These are phyloP conservation scores for Ilyonectria sp. DNA, from an alignment of 2,329 filamentous ascomycete genomes.

Conservation along the genomic window DNA sequence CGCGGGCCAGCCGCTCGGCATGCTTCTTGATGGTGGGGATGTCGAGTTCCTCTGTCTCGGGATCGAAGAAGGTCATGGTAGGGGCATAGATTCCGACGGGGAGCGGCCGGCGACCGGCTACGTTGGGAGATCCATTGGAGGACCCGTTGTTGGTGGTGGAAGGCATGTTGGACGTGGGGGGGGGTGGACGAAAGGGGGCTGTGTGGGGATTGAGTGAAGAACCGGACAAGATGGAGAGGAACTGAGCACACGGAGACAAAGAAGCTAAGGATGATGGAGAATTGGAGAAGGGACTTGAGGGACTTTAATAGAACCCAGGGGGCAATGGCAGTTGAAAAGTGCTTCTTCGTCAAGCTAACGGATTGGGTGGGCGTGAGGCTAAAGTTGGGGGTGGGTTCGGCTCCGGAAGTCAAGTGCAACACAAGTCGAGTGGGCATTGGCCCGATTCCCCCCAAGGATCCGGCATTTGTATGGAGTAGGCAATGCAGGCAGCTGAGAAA, in stretches of 20 bases:
- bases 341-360: slow-evolving; percentile 34
- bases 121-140: slow-evolving; percentile 41
- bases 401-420: slow-evolving; percentile 47
- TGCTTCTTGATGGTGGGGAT: slow-evolving; percentile 85
- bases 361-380: slow-evolving; percentile 38
- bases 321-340: slow-evolving; percentile 38
- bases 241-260: slow-evolving; percentile 26
- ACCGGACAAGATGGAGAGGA: slow-evolving; percentile 11
- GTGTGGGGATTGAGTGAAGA: slow-evolving; percentile 4
- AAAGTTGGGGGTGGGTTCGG: slow-evolving; percentile 50
- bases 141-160: slow-evolving; percentile 42
- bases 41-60: slow-evolving; percentile 87
- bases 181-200: slow-evolving; percentile 13
- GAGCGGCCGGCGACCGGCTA: slow-evolving; percentile 68
- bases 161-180: slow-evolving; percentile 43
- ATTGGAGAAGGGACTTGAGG: slow-evolving; percentile 38
- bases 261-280: slow-evolving; percentile 23
- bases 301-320: slow-evolving; percentile 44
- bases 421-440: slow-evolving; percentile 44
- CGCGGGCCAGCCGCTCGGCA: slow-evolving; percentile 81
- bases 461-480: slow-evolving; percentile 36
- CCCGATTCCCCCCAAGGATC: slow-evolving; percentile 42
- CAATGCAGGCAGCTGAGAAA: slow-evolving; percentile 36
- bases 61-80: slow-evolving; percentile 92
- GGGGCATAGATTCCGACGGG: slow-evolving; percentile 89